These are phyloP conservation scores for Yarrowia hollandica DNA, from an alignment of 805 yeast species.

Conservation along the genomic window DNA sequence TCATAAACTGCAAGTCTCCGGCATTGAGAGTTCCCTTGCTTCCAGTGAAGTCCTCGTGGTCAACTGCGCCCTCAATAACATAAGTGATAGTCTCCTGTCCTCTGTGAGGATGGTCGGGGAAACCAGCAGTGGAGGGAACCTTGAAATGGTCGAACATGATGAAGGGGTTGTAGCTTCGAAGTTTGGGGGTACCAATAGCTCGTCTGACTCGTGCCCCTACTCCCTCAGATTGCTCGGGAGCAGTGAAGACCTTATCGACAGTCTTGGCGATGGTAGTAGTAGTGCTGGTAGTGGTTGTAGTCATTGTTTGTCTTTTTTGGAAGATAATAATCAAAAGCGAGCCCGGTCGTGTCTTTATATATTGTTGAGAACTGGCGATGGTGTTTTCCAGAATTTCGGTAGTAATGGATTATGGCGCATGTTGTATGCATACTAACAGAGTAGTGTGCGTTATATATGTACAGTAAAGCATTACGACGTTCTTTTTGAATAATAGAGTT, in stretches of 20 bases:
- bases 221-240: constrained; percentile 40
- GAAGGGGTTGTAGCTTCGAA: constrained; percentile 77
- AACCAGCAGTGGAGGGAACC: constrained; percentile 38
- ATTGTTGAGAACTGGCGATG: neutral
- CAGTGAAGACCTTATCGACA: neutral
- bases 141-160: constrained; percentile 46
- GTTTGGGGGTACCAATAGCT: constrained; percentile 65
- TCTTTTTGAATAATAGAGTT: too few species aligned
- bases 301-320: constrained; percentile 13
- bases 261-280: neutral
- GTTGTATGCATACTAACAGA: neutral
- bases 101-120: constrained; percentile 57
- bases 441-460: neutral
- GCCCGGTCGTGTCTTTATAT: neutral
- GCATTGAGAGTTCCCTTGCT: constrained; percentile 6
- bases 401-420: neutral
- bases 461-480: neutral
- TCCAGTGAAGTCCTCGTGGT: constrained; percentile 9
- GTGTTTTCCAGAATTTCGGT: neutral
- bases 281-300: neutral
- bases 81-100: constrained; percentile 9
- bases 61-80: neutral
- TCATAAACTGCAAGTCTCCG: constrained; percentile 71
- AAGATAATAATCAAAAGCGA: neutral
- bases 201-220: constrained; percentile 81